Conservation (phyloP, 768 basidiomycete genomes). For the Gymnopilus dilepis region DNA sequence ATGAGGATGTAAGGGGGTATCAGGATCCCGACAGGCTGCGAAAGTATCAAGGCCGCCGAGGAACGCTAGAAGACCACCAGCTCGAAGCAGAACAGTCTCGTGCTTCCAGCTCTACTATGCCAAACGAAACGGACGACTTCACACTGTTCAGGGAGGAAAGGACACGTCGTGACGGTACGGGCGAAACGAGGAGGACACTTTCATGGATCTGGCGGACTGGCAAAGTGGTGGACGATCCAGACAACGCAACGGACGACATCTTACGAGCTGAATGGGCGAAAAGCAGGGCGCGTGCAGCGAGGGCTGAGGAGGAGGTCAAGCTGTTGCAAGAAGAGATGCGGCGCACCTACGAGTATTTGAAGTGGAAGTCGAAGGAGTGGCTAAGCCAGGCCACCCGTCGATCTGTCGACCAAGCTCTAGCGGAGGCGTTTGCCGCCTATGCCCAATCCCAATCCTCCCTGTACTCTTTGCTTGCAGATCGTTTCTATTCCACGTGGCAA, state of each 20-base stretch:
- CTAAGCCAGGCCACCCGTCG: too few species aligned
- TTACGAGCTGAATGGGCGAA: constrained; percentile 20
- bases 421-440: too few species aligned
- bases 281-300: constrained; percentile 12
- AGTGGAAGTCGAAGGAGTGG: constrained; percentile 21
- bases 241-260: constrained; percentile 9
- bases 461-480: too few species aligned
- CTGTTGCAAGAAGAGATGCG: constrained; percentile 29
- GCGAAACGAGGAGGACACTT: constrained; percentile 2
- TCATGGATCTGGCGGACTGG: constrained; percentile 22
- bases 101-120: neutral
- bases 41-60: neutral
- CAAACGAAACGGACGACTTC: neutral
- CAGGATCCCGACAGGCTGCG: constrained; percentile 11
- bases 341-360: constrained; percentile 19
- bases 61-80: constrained; percentile 9
- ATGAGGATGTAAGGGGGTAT: constrained; percentile 23
- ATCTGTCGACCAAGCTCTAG: too few species aligned
- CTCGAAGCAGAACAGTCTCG: neutral
- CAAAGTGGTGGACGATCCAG: neutral
- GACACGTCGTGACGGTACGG: neutral
- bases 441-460: too few species aligned
- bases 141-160: neutral
- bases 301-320: constrained; percentile 21
- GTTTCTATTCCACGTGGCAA: too few species aligned